Base-by-base conservation (phyloP, 192 early-diverging fungal species). In the Thamnidium elegans region DNA sequence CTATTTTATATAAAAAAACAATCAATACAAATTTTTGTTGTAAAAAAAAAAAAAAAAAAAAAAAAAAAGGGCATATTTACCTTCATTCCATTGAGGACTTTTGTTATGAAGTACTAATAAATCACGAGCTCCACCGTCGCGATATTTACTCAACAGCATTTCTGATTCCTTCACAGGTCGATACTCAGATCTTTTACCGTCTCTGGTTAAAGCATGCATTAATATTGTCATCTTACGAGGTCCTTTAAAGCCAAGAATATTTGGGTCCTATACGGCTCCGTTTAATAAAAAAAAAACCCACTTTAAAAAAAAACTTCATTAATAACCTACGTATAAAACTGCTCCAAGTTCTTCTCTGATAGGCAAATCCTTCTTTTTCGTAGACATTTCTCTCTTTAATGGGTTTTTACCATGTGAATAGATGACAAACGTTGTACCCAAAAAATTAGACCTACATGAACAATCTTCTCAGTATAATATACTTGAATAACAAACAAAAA, bases 161-260 rank as follows among this genome's bases (percentile, higher is more conserved):
- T 92, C 86, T 23, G 76, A 75, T 60, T 86, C 87, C 79, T 89
- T 55, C 7, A 17, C 30, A 0, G 89, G 88, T 31, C 77, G 65
- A 21, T 78, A 68, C 45, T 81, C 78, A 0, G 76, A 76, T 52
- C 88, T 77, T 26, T 77, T 78, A 1, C 88, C 87, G 19, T 81
- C 76, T 31, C 69, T 69, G 11, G 78, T 85, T 80, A 94, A 82
- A 3, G 81, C 81, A 46, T 88, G 88, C 55, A 95, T 70, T 23
- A 96, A 60, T 3, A 93, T 87, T 0, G 89, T 90, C 90, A 96
- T 96, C 71, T 91, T 93, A 19, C 95, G 87, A 9, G 95, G 96
- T 0, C 95, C 96, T 68, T 91, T 92, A 61, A 90, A 83, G 19
- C 95, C 94, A 31, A 96, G 76, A 17, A 96, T 85, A 68, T 93